Conservation (phyloP, 176 grass and related monocot genomes). For the Metroxylon sagu region DNA sequence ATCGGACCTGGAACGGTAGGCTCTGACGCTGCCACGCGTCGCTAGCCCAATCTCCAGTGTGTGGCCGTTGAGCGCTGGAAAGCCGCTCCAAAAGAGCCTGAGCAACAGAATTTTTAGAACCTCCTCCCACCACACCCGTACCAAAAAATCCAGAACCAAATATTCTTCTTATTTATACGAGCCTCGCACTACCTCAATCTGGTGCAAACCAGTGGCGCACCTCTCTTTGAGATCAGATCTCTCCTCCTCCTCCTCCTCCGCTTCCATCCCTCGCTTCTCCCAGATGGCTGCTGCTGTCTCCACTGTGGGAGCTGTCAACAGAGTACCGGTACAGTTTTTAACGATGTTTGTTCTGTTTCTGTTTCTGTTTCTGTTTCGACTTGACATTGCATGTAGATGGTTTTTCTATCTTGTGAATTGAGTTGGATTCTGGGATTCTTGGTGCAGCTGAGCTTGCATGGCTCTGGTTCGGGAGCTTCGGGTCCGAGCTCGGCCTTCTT, state of each 20-base stretch:
- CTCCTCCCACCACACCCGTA: neutral
- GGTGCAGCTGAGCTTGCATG: constrained; percentile 12
- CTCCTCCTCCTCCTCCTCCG: neutral
- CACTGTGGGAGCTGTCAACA: constrained; percentile 46
- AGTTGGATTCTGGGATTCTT: neutral
- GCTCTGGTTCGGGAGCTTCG: constrained; percentile 4
- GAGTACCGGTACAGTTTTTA: constrained; percentile 43
- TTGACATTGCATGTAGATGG: too few species aligned
- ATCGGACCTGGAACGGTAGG: constrained; percentile 8
- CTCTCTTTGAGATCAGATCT: constrained; percentile 18
- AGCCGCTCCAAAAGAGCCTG: constrained; percentile 46
- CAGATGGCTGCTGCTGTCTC: constrained; percentile 71
- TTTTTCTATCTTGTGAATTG: too few species aligned
- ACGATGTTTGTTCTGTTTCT: too few species aligned
- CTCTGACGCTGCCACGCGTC: constrained; percentile 28
- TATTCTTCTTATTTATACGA: neutral
- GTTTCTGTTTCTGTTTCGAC: too few species aligned
- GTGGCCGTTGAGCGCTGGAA: constrained; percentile 36
- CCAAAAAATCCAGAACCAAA: neutral
- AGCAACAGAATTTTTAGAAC: too few species aligned
- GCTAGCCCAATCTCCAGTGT: constrained; percentile 48
- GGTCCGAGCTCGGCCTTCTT: constrained; percentile 26
- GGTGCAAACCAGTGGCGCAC: constrained; percentile 10
- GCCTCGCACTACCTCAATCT: neutral
- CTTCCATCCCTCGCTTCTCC: neutral